A percentile compares a stretch with the other conserved stretches of the same genome.
phyloP scores from a whole-genome alignment of 164 flowering plant genomes.

The Stephania yunnanensis region DNA sequence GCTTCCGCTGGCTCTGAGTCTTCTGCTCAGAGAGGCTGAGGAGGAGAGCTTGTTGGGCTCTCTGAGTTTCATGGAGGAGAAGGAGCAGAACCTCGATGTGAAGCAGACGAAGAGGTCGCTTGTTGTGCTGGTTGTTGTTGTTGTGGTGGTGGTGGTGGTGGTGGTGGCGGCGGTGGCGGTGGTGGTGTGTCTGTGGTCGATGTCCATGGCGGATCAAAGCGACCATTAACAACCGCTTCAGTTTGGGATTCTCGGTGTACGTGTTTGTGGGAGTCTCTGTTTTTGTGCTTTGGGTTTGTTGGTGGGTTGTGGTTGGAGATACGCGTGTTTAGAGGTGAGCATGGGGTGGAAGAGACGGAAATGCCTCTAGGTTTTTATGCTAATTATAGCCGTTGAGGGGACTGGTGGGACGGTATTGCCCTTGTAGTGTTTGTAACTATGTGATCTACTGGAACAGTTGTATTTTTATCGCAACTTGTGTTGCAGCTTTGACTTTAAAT shows the following conservation, averaged over 20 bases:
- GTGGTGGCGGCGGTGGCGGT: neutral
- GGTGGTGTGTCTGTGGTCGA: neutral
- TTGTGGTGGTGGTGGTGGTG: neutral
- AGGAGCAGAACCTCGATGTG: conserved; percentile 55
- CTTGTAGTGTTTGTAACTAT: neutral
- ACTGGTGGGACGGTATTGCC: neutral
- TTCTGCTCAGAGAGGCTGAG: conserved; percentile 58
- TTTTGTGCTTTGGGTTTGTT: neutral
- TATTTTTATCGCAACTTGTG: neutral
- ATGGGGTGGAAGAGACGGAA: neutral
- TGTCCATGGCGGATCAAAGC: neutral
- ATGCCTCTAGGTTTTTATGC: neutral
- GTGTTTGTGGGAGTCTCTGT: neutral
- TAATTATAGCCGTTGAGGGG: neutral
- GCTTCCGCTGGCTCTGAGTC: conserved; percentile 60
- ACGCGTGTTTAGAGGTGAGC: neutral
- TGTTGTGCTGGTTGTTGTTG: no score
- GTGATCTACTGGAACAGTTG: neutral
- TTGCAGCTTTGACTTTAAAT: no score
- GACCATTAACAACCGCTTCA: neutral
- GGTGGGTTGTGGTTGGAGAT: neutral
- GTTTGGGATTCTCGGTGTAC: neutral
- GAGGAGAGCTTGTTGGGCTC: conserved; percentile 41
- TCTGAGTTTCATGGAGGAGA: conserved; percentile 36
- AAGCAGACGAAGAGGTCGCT: conserved; percentile 74